phyloP scores from a whole-genome alignment of 805 yeast genomes.

The Candida orba region DNA sequence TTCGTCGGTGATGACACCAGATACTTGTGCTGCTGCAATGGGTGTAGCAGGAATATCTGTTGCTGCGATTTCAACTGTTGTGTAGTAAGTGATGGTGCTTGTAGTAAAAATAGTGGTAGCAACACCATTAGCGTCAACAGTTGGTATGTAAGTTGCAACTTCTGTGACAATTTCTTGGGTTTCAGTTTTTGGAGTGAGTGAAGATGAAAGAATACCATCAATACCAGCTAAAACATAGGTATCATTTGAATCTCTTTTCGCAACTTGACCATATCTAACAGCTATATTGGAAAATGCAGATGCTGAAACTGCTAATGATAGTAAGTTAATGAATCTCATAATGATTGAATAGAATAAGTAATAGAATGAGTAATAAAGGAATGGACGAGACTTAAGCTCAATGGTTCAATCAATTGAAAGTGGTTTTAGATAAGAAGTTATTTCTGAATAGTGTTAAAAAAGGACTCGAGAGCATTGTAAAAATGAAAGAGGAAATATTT shows the following conservation, averaged over 20 bases:
- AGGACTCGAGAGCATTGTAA: background rate
- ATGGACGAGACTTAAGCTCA: constrained; percentile 25
- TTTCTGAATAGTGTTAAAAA: background rate
- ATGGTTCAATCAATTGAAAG: background rate
- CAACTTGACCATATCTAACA: constrained; percentile 16
- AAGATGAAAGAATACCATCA: background rate
- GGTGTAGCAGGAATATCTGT: background rate
- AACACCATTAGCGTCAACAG: constrained; percentile 18
- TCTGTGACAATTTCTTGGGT: constrained; percentile 12
- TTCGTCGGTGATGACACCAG: background rate
- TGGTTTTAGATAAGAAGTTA: no score
- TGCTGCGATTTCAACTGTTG: background rate
- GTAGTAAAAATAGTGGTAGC: constrained; percentile 2
- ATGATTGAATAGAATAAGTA: background rate
- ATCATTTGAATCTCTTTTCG: constrained; percentile 15
- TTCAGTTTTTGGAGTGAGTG: background rate
- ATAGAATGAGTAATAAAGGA: constrained; percentile 14
- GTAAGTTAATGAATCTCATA: constrained; percentile 12
- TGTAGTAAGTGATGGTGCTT: background rate
- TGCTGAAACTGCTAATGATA: constrained; percentile 13
- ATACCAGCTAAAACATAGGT: background rate
- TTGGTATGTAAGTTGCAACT: constrained; percentile 16
- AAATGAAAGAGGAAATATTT: background rate
- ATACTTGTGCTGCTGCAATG: background rate
- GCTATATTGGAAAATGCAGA: constrained; percentile 21